Evolutionary conservation across 176 grass and related monocot genomes (phyloP).

Genomic region (Aegilops longissima): DNA sequence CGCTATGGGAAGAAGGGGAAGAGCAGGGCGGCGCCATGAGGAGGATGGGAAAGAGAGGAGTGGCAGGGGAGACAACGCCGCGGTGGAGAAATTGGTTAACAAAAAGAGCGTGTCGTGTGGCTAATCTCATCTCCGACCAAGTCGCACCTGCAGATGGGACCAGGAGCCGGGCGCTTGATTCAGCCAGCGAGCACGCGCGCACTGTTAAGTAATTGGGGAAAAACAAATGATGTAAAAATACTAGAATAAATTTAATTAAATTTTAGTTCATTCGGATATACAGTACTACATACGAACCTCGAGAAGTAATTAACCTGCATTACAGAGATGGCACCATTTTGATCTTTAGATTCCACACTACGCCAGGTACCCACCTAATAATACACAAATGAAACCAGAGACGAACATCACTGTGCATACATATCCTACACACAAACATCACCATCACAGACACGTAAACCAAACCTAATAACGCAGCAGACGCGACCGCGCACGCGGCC

Average conservation of each 20-base stretch:
- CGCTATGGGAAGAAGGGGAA: no score
- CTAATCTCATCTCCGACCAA: no score
- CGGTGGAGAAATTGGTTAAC: no score
- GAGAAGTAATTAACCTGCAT: not conserved
- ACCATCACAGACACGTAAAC: not conserved
- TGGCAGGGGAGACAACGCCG: no score
- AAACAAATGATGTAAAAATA: no score
- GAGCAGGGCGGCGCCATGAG: no score
- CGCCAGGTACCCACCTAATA: not conserved
- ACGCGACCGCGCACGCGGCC: not conserved
- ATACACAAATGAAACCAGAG: not conserved
- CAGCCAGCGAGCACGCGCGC: no score
- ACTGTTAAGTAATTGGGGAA: no score
- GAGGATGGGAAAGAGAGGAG: no score
- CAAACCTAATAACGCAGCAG: not conserved
- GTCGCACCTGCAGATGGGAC: no score
- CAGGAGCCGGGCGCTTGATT: no score
- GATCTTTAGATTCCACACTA: not conserved
- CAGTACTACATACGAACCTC: not conserved
- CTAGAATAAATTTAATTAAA: not conserved
- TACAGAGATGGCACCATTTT: not conserved
- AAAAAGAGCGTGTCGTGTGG: no score
- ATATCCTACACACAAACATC: slow-evolving; percentile 20
- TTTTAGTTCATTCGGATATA: not conserved
- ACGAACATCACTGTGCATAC: slow-evolving; percentile 1